phyloP scores from a whole-genome alignment of 129 eudicot species.

The Helianthus annuus region HanXRQr2.0-SUNRISE NC_035443.2:158723057-158723556 shows the following conservation, averaged over 20 bases:
- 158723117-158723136: constrained; percentile 1
- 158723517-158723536: no score
- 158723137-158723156: constrained; percentile 55
- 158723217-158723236: constrained; percentile 39
- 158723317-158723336: background rate
- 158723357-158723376: no score
- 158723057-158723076: background rate
- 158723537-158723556: no score
- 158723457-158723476: no score
- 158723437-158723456: no score
- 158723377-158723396: no score
- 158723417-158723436: no score
- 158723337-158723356: no score
- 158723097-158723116: background rate
- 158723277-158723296: constrained; percentile 35
- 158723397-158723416: no score
- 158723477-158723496: background rate
- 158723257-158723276: constrained; percentile 54
- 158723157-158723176: constrained; percentile 46
- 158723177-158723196: constrained; percentile 39
- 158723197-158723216: constrained; percentile 49
- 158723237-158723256: constrained; percentile 49
- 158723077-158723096: background rate
- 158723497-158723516: no score
- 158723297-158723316: constrained; percentile 33